Evolutionary conservation across 805 yeast genomes (phyloP).

Genomic region (Starmerella bacillaris): DNA sequence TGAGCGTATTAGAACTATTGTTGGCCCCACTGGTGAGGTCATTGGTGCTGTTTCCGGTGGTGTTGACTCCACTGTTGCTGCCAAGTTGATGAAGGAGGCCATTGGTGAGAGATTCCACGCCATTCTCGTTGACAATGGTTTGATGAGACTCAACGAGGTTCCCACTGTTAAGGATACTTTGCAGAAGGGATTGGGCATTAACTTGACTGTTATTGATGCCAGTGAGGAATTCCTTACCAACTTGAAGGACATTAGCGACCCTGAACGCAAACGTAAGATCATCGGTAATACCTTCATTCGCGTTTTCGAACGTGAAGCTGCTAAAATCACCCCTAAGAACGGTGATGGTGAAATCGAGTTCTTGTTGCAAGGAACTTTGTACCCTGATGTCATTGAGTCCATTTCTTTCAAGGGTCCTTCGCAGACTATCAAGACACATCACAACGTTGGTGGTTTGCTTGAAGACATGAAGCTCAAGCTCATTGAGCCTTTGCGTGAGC

Average conservation of each 20-base stretch:
- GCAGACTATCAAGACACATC: constrained; percentile 98
- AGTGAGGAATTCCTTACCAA: constrained; percentile 70
- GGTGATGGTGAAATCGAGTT: constrained; percentile 82
- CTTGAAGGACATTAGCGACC: constrained; percentile 88
- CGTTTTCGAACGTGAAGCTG: constrained; percentile 92
- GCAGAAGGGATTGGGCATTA: constrained; percentile 84
- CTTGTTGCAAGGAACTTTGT: constrained; percentile 88
- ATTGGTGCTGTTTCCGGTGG: constrained; percentile 99
- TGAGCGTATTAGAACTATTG: constrained; percentile 71
- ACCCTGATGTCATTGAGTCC: constrained; percentile 97
- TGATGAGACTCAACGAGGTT: constrained; percentile 89
- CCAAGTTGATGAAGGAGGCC: constrained; percentile 93
- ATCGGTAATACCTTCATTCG: constrained; percentile 96
- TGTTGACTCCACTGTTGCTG: constrained; percentile 98
- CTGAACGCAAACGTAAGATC: constrained; percentile 96
- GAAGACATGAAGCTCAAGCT: constrained; percentile 97
- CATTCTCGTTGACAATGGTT: constrained; percentile 93
- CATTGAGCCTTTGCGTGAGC: constrained; percentile 95
- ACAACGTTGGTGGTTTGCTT: constrained; percentile 93
- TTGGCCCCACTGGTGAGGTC: constrained; percentile 96
- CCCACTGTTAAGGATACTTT: constrained; percentile 72
- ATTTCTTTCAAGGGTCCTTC: constrained; percentile 99
- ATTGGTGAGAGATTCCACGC: constrained; percentile 98
- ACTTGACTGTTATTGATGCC: constrained; percentile 88
- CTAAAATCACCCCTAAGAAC: constrained; percentile 60